These are phyloP conservation scores for Phytophthora citrophthora DNA, from an alignment of 352 stramenopile species.

Conservation along the genomic window DNA sequence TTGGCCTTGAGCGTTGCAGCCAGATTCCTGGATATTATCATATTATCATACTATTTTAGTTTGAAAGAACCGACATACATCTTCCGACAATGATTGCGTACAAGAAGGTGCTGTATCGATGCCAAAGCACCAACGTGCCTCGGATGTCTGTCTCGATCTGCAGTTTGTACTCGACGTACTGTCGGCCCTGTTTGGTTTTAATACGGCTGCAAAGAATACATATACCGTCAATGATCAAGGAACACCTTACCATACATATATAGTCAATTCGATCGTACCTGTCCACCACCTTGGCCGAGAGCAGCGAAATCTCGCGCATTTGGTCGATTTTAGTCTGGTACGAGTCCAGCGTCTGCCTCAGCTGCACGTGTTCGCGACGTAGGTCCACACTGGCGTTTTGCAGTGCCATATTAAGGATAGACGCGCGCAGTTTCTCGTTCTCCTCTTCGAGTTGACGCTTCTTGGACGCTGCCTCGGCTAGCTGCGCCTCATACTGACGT, in stretches of 20 bases:
- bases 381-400: conserved; percentile 82
- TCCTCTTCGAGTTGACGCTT: conserved; percentile 83
- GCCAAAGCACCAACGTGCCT: conserved; percentile 86
- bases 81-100: conserved; percentile 44
- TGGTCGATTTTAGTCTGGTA: conserved; percentile 91
- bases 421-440: conserved; percentile 79
- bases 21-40: conserved; percentile 55
- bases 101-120: conserved; percentile 91
- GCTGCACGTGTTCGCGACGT: conserved; percentile 80
- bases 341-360: conserved; percentile 86
- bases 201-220: conserved; percentile 62
- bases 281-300: conserved; percentile 87
- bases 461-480: conserved; percentile 57
- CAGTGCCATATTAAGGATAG: conserved; percentile 79
- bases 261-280: conserved; percentile 43
- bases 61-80: conserved; percentile 15
- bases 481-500: conserved; percentile 61
- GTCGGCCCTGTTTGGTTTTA: conserved; percentile 84
- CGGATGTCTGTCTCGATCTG: conserved; percentile 89
- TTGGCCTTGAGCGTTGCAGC: conserved; percentile 83
- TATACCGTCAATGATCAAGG: conserved; percentile 8
- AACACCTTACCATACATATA: conserved; percentile 4
- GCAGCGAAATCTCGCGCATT: conserved; percentile 86
- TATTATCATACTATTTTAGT: neutral
- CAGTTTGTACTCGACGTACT: conserved; percentile 91